These are phyloP conservation scores for Arctium lappa DNA, from an alignment of 129 eudicot genomes.

Conservation along the genomic window DNA sequence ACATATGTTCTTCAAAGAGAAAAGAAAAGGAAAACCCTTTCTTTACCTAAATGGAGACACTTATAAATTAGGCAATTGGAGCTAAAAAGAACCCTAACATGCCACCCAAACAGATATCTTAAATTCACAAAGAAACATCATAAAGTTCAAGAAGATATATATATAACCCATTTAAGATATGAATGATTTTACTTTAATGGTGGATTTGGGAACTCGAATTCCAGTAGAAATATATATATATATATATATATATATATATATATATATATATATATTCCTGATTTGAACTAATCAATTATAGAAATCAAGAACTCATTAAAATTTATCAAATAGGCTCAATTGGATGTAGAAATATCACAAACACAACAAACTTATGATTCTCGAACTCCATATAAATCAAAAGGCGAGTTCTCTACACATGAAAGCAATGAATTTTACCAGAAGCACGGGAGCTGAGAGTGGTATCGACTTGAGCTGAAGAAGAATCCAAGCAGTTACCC, in stretches of 20 bases:
- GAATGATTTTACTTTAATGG: background rate
- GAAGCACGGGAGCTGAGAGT: conserved; percentile 41
- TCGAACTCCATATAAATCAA: background rate
- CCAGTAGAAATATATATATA: background rate
- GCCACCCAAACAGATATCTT: background rate
- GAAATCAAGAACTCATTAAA: background rate
- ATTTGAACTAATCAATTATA: background rate
- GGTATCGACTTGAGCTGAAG: conserved; percentile 67
- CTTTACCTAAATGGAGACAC: background rate
- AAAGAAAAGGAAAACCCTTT: background rate
- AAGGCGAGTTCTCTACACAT: too few species aligned
- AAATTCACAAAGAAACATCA: background rate
- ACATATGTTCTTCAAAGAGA: background rate
- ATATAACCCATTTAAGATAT: background rate
- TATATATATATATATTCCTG: too few species aligned
- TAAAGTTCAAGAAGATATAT: background rate
- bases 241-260: too few species aligned
- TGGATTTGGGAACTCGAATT: background rate
- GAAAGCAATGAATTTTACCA: conserved; percentile 25
- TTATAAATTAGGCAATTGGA: background rate
- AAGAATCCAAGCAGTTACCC: conserved; percentile 63
- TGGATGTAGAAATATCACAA: background rate
- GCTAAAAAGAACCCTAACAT: background rate
- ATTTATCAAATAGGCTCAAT: background rate
- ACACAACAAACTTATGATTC: background rate